Evolutionary conservation across 2,329 filamentous ascomycete genomes (phyloP).

Genomic region (Epichloe elymi): DNA sequence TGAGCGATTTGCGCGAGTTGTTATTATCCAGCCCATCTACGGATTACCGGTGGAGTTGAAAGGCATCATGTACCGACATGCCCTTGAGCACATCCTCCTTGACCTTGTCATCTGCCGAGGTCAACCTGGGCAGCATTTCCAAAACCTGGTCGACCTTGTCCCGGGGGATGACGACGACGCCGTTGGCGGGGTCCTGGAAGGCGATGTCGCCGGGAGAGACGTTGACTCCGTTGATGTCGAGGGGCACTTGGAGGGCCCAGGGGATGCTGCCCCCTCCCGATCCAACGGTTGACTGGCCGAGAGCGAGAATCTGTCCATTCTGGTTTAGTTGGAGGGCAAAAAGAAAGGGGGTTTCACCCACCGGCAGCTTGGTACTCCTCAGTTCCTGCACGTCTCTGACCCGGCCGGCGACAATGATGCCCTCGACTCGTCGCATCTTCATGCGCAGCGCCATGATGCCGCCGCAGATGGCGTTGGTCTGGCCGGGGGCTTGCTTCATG

Average conservation of each 20-base stretch:
- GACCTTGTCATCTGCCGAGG: constrained; percentile 43
- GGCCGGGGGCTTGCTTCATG: constrained; percentile 49
- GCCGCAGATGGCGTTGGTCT: constrained; percentile 60
- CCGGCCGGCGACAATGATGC: constrained; percentile 53
- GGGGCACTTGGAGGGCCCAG: constrained; percentile 36
- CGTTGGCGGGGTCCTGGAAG: constrained; percentile 57
- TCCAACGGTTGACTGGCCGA: constrained; percentile 43
- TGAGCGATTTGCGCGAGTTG: neutral
- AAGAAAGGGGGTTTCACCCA: constrained; percentile 12
- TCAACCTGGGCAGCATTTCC: constrained; percentile 40
- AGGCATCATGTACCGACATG: constrained; percentile 51
- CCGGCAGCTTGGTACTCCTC: constrained; percentile 39
- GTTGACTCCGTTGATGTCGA: constrained; percentile 29
- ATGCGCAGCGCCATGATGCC: constrained; percentile 64
- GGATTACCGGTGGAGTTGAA: constrained; percentile 38
- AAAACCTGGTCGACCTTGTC: constrained; percentile 46
- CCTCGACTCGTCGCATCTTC: constrained; percentile 45
- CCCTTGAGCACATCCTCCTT: constrained; percentile 51
- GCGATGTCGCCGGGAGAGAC: constrained; percentile 50
- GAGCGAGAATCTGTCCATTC: constrained; percentile 36
- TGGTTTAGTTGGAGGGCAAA: neutral
- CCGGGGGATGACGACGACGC: constrained; percentile 53
- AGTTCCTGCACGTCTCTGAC: constrained; percentile 54
- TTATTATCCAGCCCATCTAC: neutral
- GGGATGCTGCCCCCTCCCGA: constrained; percentile 41